Percentiles rank a stretch among this genome's conserved stretches.
These are phyloP conservation scores for Tardiomyces blankii DNA, from an alignment of 1,139 yeast species.

Conservation along the genomic window DNA sequence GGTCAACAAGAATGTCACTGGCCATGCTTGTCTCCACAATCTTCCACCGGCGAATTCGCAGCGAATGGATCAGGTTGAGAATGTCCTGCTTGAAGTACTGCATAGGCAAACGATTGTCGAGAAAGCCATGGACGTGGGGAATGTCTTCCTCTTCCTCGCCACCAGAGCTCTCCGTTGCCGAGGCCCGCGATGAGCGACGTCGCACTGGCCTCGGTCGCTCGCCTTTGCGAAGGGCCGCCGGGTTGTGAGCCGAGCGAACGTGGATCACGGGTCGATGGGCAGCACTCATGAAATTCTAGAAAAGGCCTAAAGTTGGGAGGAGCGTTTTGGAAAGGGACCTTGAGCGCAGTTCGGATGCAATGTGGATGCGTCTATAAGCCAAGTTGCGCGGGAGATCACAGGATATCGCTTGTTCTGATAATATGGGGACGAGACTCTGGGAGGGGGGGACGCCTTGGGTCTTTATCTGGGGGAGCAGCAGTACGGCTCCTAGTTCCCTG, in stretches of 20 bases:
- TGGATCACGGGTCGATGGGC: background rate
- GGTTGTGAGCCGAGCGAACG: background rate
- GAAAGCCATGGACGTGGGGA: slow-evolving; percentile 10
- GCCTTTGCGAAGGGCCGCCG: background rate
- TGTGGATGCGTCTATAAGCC: no score
- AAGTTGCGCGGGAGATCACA: no score
- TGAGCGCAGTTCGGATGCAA: no score
- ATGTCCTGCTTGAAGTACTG: slow-evolving; percentile 83
- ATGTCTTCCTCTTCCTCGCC: slow-evolving; percentile 1
- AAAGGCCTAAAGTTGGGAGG: no score
- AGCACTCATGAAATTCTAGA: no score
- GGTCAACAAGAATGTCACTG: slow-evolving; percentile 36
- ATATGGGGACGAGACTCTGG: no score
- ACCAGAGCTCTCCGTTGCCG: background rate
- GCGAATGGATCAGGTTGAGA: slow-evolving; percentile 48
- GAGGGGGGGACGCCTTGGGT: no score
- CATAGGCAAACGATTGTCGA: slow-evolving; percentile 45
- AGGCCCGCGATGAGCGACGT: background rate
- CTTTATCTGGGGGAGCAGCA: no score
- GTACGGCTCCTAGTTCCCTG: no score
- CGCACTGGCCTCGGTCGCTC: background rate
- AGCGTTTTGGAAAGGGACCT: no score
- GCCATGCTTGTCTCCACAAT: slow-evolving; percentile 26
- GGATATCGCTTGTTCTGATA: no score
- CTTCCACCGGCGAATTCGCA: slow-evolving; percentile 74